Evolutionary conservation across 306 rosid genomes (phyloP).

Genomic region (Cicer yamashitae): DNA sequence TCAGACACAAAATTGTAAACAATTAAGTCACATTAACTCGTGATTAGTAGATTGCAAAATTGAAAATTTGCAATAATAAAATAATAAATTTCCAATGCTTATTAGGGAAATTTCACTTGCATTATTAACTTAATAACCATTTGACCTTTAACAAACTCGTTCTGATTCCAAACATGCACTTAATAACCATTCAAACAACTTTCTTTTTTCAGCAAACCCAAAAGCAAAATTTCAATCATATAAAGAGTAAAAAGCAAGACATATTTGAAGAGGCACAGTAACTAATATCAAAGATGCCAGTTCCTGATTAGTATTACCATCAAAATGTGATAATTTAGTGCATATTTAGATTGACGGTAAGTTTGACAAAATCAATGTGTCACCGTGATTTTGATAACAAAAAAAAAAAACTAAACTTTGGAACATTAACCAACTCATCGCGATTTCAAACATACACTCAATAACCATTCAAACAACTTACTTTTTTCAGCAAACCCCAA

Average conservation of each 20-base stretch:
- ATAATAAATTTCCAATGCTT: neutral
- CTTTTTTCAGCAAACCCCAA: constrained; percentile 30
- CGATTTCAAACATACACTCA: neutral
- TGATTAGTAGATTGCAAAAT: neutral
- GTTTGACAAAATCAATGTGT: no score
- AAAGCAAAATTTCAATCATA: constrained; percentile 43
- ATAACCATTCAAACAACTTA: constrained; percentile 41
- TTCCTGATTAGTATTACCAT: constrained; percentile 13
- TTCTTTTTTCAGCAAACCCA: constrained; percentile 19
- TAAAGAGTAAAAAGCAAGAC: constrained; percentile 25
- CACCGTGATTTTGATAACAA: no score
- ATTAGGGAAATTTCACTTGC: neutral
- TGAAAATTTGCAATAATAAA: constrained; percentile 15
- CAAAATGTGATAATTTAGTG: constrained; percentile 14
- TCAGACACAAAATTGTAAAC: constrained; percentile 21
- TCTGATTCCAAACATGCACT: no score
- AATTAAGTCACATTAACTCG: constrained; percentile 11
- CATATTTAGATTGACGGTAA: no score
- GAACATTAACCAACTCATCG: no score
- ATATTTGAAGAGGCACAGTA: constrained; percentile 27
- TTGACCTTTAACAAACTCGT: no score
- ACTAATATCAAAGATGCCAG: constrained; percentile 19
- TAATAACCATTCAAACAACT: constrained; percentile 41
- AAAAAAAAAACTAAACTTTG: no score
- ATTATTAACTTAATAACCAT: neutral